Conservation (phyloP, 2,329 filamentous ascomycete genomes). For the Monilinia fructicola region DNA sequence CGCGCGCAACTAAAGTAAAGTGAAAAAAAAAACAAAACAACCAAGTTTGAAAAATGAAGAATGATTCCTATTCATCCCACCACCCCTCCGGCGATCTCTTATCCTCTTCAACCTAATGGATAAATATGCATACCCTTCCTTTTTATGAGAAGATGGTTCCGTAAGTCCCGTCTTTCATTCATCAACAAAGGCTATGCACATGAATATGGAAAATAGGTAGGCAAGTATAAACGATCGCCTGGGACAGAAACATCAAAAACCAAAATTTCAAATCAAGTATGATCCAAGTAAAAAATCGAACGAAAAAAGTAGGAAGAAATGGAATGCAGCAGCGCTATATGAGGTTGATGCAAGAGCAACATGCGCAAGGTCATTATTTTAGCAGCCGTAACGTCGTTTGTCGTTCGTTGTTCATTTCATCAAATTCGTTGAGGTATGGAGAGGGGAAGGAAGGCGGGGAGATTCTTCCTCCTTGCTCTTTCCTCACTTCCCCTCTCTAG, state of each 20-base stretch:
- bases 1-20: not conserved
- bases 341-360: conserved; percentile 5
- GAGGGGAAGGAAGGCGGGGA: not conserved
- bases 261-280: not conserved
- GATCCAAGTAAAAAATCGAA: conserved; percentile 1
- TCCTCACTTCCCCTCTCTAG: not conserved
- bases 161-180: not conserved
- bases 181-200: not conserved
- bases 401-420: conserved; percentile 18
- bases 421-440: conserved; percentile 7
- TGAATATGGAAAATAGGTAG: not conserved
- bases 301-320: not conserved
- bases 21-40: too few relatives aligned
- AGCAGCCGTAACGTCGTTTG: conserved; percentile 18
- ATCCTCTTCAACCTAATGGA: not conserved
- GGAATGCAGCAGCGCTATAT: conserved; percentile 16
- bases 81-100: not conserved
- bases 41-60: not conserved
- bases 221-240: not conserved
- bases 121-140: not conserved
- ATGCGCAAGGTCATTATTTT: conserved; percentile 17
- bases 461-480: not conserved
- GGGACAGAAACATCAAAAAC: not conserved
- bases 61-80: not conserved
- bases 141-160: not conserved